phyloP scores from a whole-genome alignment of 345 rosid species.

The Gossypium anomalum region DNA sequence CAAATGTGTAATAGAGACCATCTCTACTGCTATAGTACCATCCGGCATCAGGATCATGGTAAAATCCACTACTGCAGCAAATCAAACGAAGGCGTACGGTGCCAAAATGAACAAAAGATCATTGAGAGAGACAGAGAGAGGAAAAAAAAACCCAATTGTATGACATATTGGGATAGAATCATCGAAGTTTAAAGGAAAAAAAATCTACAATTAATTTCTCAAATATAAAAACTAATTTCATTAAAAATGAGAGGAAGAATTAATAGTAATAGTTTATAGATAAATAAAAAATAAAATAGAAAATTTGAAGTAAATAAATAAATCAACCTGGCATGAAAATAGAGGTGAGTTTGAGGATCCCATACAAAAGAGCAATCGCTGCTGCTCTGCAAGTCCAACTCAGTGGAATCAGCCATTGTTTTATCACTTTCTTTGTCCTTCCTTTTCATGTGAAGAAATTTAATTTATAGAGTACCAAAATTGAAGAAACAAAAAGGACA shows the following conservation, averaged over 20 bases:
- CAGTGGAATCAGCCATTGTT: conserved; percentile 28
- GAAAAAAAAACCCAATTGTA: neutral
- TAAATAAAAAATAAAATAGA: neutral
- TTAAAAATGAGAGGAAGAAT: neutral
- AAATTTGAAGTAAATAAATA: neutral
- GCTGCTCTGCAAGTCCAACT: neutral
- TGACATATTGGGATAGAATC: conserved; percentile 1
- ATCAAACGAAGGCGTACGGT: neutral
- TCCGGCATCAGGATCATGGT: conserved; percentile 78
- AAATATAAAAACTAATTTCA: neutral
- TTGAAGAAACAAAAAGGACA: no score
- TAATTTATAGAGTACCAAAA: no score
- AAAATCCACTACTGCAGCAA: conserved; percentile 74
- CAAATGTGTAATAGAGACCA: conserved; percentile 73
- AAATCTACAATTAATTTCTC: neutral
- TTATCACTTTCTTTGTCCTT: neutral
- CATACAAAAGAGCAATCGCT: conserved; percentile 52
- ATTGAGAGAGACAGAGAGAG: neutral
- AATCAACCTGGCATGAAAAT: conserved; percentile 62
- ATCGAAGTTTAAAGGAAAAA: neutral
- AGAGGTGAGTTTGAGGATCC: conserved; percentile 62
- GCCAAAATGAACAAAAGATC: neutral
- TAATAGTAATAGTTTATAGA: neutral
- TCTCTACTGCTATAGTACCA: conserved; percentile 85
- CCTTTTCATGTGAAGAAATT: neutral